Evolutionary conservation across 2,329 filamentous ascomycete genomes (phyloP).

Genomic region (Hypoxylon sp.): DNA sequence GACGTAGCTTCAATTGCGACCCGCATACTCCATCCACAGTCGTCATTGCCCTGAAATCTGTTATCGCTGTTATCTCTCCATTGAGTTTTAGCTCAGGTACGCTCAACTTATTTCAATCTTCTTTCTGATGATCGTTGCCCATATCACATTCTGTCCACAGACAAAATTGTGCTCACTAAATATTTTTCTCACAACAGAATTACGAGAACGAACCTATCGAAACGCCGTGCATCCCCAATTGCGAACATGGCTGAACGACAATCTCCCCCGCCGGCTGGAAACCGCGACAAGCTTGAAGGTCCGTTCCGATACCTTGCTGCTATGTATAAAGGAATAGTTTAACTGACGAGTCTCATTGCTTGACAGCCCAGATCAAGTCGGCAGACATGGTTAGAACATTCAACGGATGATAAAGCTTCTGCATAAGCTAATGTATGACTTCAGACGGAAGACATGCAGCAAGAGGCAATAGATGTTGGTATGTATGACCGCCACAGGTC

Average conservation of each 20-base stretch:
- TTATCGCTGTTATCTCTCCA: neutral
- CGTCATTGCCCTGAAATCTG: neutral
- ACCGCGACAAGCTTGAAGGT: constrained; percentile 56
- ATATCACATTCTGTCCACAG: neutral
- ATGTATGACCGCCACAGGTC: constrained; percentile 59
- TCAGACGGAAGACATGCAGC: constrained; percentile 96
- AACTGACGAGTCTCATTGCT: constrained; percentile 40
- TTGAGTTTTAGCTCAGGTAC: constrained; percentile 22
- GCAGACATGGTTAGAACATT: constrained; percentile 87
- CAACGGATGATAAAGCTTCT: constrained; percentile 23
- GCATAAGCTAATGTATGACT: constrained; percentile 54
- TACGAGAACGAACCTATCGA: constrained; percentile 1
- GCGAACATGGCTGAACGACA: constrained; percentile 51
- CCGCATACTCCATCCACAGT: neutral
- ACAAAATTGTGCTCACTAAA: constrained; percentile 24
- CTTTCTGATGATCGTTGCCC: neutral
- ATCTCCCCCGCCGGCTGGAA: constrained; percentile 49
- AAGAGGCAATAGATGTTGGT: constrained; percentile 96
- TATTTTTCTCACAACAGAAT: constrained; percentile 7
- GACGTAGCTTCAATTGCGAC: constrained; percentile 1
- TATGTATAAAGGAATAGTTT: neutral
- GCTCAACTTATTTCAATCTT: constrained; percentile 8
- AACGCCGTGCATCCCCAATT: constrained; percentile 1
- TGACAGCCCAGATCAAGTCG: constrained; percentile 93
- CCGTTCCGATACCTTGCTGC: constrained; percentile 35